Percentiles rank a stretch among this genome's conserved stretches.
Evolutionary conservation across 2,329 filamentous ascomycete genomes (phyloP).

Genomic region (Rhinocladiella mackenziei): DNA sequence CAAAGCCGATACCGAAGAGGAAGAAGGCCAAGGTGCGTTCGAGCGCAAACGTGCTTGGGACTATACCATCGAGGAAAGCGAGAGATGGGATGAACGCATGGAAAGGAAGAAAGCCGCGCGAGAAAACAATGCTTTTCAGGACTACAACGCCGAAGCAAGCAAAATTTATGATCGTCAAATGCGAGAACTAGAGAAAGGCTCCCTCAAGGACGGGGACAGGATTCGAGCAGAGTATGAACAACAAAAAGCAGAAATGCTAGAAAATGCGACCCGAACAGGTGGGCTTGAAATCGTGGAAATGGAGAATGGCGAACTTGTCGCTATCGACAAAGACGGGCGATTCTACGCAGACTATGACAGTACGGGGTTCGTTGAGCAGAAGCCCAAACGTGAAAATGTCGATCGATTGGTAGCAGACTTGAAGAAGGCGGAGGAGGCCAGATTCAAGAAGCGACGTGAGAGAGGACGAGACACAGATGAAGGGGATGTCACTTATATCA

Average conservation of each 20-base stretch:
- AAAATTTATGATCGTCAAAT: slow-evolving; percentile 95
- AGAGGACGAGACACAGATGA: slow-evolving; percentile 74
- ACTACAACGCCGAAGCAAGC: slow-evolving; percentile 79
- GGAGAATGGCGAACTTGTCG: slow-evolving; percentile 89
- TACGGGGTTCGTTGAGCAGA: slow-evolving; percentile 75
- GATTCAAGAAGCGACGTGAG: slow-evolving; percentile 80
- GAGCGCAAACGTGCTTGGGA: slow-evolving; percentile 98
- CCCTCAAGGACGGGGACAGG: slow-evolving; percentile 22
- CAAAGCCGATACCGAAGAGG: slow-evolving; percentile 84
- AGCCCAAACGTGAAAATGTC: slow-evolving; percentile 79
- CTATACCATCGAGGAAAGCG: slow-evolving; percentile 93
- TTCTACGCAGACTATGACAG: slow-evolving; percentile 89
- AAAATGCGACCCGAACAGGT: slow-evolving; percentile 77
- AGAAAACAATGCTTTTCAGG: slow-evolving; percentile 84
- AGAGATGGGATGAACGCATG: slow-evolving; percentile 86
- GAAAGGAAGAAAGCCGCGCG: slow-evolving; percentile 77
- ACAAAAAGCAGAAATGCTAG: slow-evolving; percentile 68
- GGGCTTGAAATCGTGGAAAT: slow-evolving; percentile 92
- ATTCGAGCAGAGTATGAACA: slow-evolving; percentile 74
- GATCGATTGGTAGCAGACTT: slow-evolving; percentile 84
- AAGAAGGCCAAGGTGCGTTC: slow-evolving; percentile 61
- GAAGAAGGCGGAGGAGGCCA: slow-evolving; percentile 78
- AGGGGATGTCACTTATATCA: slow-evolving; percentile 95
- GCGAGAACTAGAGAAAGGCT: slow-evolving; percentile 63
- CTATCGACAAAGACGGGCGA: slow-evolving; percentile 82